These are phyloP conservation scores for Primulina tabacum DNA, from an alignment of 257 asterid genomes.

Conservation along the genomic window DNA sequence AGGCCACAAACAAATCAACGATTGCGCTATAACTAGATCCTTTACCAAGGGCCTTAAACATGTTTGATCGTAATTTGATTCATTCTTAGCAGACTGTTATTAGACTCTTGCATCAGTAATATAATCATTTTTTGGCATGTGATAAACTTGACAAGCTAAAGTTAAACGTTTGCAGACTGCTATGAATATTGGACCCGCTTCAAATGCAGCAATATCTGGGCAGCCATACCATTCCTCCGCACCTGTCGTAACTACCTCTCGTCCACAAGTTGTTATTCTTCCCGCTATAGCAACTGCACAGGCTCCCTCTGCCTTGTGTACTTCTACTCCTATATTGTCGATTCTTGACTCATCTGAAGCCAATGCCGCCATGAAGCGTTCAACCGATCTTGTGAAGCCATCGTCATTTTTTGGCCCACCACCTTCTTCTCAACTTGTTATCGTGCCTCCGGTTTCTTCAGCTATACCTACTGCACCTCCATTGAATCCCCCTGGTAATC, in stretches of 20 bases:
- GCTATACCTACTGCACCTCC: constrained; percentile 81
- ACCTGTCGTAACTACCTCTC: constrained; percentile 31
- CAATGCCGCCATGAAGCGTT: constrained; percentile 33
- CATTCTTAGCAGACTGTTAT: background rate
- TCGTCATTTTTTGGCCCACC: constrained; percentile 73
- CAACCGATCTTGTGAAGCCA: constrained; percentile 83
- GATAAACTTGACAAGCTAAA: constrained; percentile 16
- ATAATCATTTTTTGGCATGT: constrained; percentile 9
- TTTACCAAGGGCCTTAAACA: no score
- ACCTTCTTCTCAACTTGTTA: constrained; percentile 49
- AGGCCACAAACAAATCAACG: no score
- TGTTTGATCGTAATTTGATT: background rate
- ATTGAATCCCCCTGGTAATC: constrained; percentile 50
- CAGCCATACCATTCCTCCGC: constrained; percentile 46
- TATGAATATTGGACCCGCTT: constrained; percentile 43
- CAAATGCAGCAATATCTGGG: constrained; percentile 38
- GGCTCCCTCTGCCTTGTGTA: constrained; percentile 33
- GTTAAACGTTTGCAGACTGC: constrained; percentile 42
- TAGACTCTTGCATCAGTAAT: background rate
- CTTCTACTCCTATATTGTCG: constrained; percentile 35
- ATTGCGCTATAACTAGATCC: no score
- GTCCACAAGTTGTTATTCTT: constrained; percentile 29
- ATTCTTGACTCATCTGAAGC: constrained; percentile 31
- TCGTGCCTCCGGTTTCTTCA: constrained; percentile 59
- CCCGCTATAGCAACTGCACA: constrained; percentile 34